Conservation (phyloP, 208 protist genomes). For the Trichomonas vaginalis region DNA sequence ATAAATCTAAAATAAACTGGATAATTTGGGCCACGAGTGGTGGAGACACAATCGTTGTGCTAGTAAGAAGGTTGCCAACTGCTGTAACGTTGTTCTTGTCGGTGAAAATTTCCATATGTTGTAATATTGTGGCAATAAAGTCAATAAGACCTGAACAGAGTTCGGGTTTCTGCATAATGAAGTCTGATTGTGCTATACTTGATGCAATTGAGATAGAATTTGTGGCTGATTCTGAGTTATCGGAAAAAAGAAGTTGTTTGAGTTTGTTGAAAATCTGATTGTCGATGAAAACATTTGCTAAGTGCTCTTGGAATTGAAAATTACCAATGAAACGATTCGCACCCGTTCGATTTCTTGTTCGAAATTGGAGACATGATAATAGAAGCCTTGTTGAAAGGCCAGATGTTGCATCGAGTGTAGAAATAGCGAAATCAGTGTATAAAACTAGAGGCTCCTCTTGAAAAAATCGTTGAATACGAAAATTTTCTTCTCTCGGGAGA, state of each 20-base stretch:
- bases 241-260: not conserved
- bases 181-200: not conserved
- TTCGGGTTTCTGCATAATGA: not conserved
- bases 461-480: not conserved
- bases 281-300: not conserved
- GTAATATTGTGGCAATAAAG: not conserved
- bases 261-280: not conserved
- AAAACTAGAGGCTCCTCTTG: not conserved
- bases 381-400: not conserved
- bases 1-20: not conserved
- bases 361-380: not conserved
- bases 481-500: not conserved
- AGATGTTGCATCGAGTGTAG: not conserved
- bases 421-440: not conserved
- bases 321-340: not conserved
- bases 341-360: not conserved
- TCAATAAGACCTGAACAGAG: not conserved
- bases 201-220: not conserved
- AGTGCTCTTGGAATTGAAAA: not conserved
- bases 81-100: not conserved
- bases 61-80: not conserved
- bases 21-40: not conserved
- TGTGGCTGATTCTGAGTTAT: not conserved
- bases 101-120: not conserved
- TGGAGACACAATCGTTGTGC: not conserved